Percentiles rank a stretch among this genome's conserved stretches.
Evolutionary conservation across 352 stramenopile genomes (phyloP).

Genomic region (Phytophthora macrochlamydospora): DNA sequence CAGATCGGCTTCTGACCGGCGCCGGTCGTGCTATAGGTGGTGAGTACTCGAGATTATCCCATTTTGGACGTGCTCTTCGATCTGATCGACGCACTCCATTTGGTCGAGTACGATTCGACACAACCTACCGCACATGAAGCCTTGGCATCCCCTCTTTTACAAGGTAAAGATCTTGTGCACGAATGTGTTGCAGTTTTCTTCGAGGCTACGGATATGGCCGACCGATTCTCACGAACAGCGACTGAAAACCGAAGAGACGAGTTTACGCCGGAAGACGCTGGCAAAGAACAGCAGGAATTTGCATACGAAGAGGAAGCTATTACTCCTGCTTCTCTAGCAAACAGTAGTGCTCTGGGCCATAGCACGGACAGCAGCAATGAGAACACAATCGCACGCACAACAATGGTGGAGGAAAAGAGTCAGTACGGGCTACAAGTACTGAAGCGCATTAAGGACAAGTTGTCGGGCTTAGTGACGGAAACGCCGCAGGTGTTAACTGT

Average conservation of each 20-base stretch:
- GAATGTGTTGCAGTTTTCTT: constrained; percentile 68
- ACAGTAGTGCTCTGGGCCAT: constrained; percentile 14
- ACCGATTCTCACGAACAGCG: constrained; percentile 49
- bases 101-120: constrained; percentile 1
- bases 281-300: constrained; percentile 14
- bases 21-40: neutral
- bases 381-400: neutral
- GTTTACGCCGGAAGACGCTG: constrained; percentile 16
- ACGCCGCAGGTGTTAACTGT: constrained; percentile 53
- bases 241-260: constrained; percentile 8
- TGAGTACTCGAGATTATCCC: constrained; percentile 5
- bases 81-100: constrained; percentile 27
- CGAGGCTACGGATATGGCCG: constrained; percentile 65
- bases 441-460: constrained; percentile 76
- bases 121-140: neutral
- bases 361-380: constrained; percentile 21
- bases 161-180: constrained; percentile 43
- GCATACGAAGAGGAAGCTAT: constrained; percentile 1
- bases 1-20: constrained; percentile 14
- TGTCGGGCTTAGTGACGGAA: constrained; percentile 58
- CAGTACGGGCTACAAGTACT: constrained; percentile 71
- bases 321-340: neutral
- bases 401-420: constrained; percentile 37
- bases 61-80: constrained; percentile 31
- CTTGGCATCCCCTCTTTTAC: constrained; percentile 27